Evolutionary conservation across 305 asterid genomes (phyloP).

Genomic region (Plantago lanceolata): DNA sequence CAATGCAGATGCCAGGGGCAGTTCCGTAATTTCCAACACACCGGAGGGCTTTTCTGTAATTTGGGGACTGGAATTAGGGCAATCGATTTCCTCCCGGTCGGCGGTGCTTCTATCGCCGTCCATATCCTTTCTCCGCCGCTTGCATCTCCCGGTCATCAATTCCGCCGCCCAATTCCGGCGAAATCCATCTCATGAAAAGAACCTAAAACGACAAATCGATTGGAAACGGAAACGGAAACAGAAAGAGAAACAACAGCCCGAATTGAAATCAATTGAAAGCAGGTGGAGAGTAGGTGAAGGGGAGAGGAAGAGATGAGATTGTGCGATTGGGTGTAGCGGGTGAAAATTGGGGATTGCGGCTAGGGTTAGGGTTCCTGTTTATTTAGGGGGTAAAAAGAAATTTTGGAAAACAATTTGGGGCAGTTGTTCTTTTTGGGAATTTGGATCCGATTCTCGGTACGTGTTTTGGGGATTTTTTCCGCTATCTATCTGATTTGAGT

Average conservation of each 20-base stretch:
- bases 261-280: conserved; percentile 5
- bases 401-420: conserved; percentile 36
- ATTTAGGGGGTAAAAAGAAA: conserved; percentile 34
- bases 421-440: conserved; percentile 41
- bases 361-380: conserved; percentile 68
- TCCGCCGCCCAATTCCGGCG: conserved; percentile 47
- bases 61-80: conserved; percentile 42
- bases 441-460: conserved; percentile 43
- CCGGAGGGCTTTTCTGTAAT: conserved; percentile 62
- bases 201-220: conserved; percentile 30
- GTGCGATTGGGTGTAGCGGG: conserved; percentile 6
- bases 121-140: conserved; percentile 59
- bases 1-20: conserved; percentile 38
- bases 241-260: background rate
- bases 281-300: background rate
- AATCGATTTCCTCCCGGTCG: conserved; percentile 36
- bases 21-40: conserved; percentile 35
- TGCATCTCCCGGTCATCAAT: conserved; percentile 63
- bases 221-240: conserved; percentile 24
- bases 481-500: no score
- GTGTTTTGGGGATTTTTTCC: conserved; percentile 27
- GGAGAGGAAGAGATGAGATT: background rate
- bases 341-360: conserved; percentile 40
- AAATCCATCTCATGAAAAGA: conserved; percentile 46
- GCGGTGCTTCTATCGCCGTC: conserved; percentile 58